These are phyloP conservation scores for Suillus ampliporus DNA, from an alignment of 768 basidiomycete species.

Conservation along the genomic window DNA sequence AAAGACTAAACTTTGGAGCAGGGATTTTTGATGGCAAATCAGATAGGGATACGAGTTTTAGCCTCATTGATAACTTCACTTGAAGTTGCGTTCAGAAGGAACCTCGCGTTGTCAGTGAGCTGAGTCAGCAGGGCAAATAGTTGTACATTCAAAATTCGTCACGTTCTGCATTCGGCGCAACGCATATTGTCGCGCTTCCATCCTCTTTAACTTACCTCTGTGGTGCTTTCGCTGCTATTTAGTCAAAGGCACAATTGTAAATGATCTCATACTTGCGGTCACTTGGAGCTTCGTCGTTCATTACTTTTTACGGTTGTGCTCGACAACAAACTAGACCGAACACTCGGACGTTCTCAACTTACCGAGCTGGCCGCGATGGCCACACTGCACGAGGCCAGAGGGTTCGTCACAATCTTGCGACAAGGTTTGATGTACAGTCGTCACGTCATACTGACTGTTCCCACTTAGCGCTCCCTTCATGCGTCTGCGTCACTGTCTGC, in stretches of 20 bases:
- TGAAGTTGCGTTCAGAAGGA: too few species aligned
- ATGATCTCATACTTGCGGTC: constrained; percentile 60
- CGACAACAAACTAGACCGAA: constrained; percentile 38
- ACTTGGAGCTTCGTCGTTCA: constrained; percentile 55
- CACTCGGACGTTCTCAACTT: constrained; percentile 46
- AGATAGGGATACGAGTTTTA: not conserved
- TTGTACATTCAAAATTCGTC: constrained; percentile 11
- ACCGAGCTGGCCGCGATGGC: constrained; percentile 44
- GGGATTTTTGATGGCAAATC: too few species aligned
- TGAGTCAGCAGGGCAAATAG: constrained; percentile 8
- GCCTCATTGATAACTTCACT: too few species aligned
- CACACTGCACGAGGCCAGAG: constrained; percentile 25
- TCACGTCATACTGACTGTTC: constrained; percentile 25
- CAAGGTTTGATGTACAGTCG: constrained; percentile 45
- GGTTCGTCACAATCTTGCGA: constrained; percentile 26
- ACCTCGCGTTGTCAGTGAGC: too few species aligned
- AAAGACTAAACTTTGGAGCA: too few species aligned
- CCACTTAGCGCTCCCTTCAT: constrained; percentile 74
- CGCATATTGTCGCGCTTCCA: not conserved
- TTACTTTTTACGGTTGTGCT: constrained; percentile 63
- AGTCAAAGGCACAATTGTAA: constrained; percentile 21
- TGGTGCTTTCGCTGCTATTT: constrained; percentile 11
- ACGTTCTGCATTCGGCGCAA: not conserved
- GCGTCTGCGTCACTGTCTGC: constrained; percentile 56
- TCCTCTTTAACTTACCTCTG: not conserved